Evolutionary conservation across 1,139 yeast species (phyloP), one percentile per base, ranked within the genome.

Genomic region (Saccharomycopsis phalli): DNA sequence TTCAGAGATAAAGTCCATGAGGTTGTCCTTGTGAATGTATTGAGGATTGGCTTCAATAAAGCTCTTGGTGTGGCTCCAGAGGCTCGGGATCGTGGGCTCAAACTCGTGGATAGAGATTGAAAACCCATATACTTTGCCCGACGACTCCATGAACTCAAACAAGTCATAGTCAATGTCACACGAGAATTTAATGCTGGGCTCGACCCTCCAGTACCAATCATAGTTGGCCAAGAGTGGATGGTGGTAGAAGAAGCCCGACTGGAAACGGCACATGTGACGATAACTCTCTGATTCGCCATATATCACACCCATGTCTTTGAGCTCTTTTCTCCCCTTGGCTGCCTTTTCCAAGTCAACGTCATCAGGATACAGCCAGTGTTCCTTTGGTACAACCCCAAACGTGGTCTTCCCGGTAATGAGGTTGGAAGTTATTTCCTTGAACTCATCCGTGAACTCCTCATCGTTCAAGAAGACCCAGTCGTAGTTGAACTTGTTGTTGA

Each of bases 401-500:
- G 62, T 61, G 19, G 67, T 65, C 29, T 55, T 53, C 14, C 79
- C 79, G 39, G 68, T 63, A 19, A 66, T 57, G 16, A 60, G 47
- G 2, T 58, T 45, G 1, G 60, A 49, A 3, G 66, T 57, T 8
- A 53, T 51, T 4, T 49, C 48, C 41, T 57, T 64, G 49, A 72
- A 71, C 40, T 68, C 69, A 0, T 65, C 64, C 23, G 62, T 55
- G 51, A 72, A 73, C 10, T 65, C 67, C 43, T 62, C 66, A 48
- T 81, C 83, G 56, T 81, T 81, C 48, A 79, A 62, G 54, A 81
- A 81, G n/a, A 79, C 77, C 91, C 91, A 81, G 51, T 77, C 84
- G 57, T 81, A 81, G 51, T 76, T 71, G 57, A 59, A 80, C 42
- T 70, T 61, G 44, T 62, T 54, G 60, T 84, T 83, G 62, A 83